Base-by-base conservation (phyloP, 177 flowering plant species). In the Vitis hybrid region DNA sequence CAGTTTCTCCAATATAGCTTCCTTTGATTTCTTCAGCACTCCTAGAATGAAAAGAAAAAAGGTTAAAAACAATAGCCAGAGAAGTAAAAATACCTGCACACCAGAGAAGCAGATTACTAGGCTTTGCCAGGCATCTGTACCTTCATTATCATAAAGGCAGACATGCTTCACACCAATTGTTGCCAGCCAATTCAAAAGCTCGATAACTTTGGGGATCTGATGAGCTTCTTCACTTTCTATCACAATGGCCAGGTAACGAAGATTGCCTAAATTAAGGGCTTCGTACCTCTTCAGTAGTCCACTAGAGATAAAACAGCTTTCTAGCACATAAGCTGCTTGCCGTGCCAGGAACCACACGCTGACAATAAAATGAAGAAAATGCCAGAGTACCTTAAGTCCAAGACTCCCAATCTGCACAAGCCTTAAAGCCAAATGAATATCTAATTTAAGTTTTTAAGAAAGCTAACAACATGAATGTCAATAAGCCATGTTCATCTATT, bases 141-240 rank as follows among this genome's bases (percentile, higher is more conserved):
- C 99, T 80, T 92, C 87, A 61, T 62, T 56, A 76, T 95, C 98
- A 76, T 90, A 95, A 49, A 95, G 87, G 81, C 87, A 89, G 31
- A 95, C 80, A 56, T 77, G 82, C 70, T 77, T 89, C 52, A 91
- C 84, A 11, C 98, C 98, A 67, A 90, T 77, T n/a, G 65, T 69
- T 55, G 76, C 74, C 65, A 93, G 76, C 94, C 93, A 90, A 56
- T 67, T 64, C 77, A 95, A 60, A 73, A 93, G 90, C 77, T 88
- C 72, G 53, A 88, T 59, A 68, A 95, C 77, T 77, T 80, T 78
- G 45, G 86, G 64, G 22, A 79, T 86, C 14, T 83, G 58, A n/a
- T 56, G 71, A 67, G 94, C 98, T 76, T 93, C 99, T 71, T 93
- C 94, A 80, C 92, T 90, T 69, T 92, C 97, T 20, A 95, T 68